Conservation (phyloP, 805 yeast species). For the Sugiyamaella boreocaroliniensis region DNA sequence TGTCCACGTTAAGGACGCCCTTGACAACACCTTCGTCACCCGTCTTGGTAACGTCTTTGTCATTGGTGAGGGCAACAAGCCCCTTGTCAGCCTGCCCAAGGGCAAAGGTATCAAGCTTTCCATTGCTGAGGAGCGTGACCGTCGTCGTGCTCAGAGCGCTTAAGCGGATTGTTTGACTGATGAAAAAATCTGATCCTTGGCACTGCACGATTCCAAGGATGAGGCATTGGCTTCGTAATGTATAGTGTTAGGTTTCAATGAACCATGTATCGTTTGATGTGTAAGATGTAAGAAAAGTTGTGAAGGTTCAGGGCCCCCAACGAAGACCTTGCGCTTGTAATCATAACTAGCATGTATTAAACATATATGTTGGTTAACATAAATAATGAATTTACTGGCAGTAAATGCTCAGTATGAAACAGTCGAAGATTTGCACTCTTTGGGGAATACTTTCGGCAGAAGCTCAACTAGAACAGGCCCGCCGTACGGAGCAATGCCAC, state of each 20-base stretch:
- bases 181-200: not conserved
- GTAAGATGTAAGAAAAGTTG: too few species aligned
- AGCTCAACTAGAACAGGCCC: conserved; percentile 28
- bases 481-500: conserved; percentile 16
- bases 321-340: too few species aligned
- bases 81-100: conserved; percentile 92
- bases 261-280: not conserved
- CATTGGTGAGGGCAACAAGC: conserved; percentile 93
- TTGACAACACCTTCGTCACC: conserved; percentile 93
- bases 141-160: conserved; percentile 65
- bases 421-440: not conserved
- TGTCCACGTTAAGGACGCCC: conserved; percentile 91
- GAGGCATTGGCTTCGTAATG: conserved; percentile 5
- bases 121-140: conserved; percentile 97
- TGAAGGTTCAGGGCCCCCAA: too few species aligned
- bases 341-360: too few species aligned
- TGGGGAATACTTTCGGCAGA: conserved; percentile 24
- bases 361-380: too few species aligned
- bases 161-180: not conserved
- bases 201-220: not conserved
- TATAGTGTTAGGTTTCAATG: conserved; percentile 2
- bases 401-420: too few species aligned
- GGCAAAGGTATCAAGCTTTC: conserved; percentile 97
- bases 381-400: too few species aligned
- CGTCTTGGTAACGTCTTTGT: conserved; percentile 90